Percentiles rank a stretch among this genome's conserved stretches.
Conservation (phyloP, 2,329 filamentous ascomycete genomes). For the Knoxdaviesia proteae region DNA sequence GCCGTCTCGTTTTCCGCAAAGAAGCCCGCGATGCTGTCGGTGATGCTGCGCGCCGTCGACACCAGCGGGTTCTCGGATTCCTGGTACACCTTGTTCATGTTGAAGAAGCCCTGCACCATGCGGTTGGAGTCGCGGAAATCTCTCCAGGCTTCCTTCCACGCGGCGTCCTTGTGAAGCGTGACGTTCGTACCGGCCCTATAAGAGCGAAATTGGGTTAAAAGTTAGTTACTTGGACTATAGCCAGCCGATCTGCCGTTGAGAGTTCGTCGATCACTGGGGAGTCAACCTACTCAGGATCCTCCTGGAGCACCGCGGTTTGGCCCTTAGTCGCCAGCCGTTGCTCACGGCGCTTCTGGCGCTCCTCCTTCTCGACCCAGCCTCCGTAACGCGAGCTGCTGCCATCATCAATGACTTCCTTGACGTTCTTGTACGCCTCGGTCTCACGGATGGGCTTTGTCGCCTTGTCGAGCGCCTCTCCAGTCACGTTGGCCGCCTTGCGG, state of each 20-base stretch:
- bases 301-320: constrained; percentile 37
- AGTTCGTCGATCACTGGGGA: background rate
- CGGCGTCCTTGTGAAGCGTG: constrained; percentile 88
- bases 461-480: constrained; percentile 75
- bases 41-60: constrained; percentile 79
- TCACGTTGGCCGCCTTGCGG: constrained; percentile 65
- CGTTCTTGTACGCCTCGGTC: constrained; percentile 83
- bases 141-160: constrained; percentile 96
- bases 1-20: constrained; percentile 98
- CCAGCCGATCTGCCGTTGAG: background rate
- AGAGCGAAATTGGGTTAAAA: constrained; percentile 1
- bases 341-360: constrained; percentile 63
- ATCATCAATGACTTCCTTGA: constrained; percentile 93
- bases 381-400: constrained; percentile 91
- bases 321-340: constrained; percentile 42
- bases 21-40: constrained; percentile 80
- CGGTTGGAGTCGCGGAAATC: constrained; percentile 83
- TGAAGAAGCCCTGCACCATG: constrained; percentile 73
- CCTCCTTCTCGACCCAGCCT: constrained; percentile 92
- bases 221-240: constrained; percentile 12
- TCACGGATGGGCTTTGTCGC: constrained; percentile 86
- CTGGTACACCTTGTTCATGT: constrained; percentile 69
- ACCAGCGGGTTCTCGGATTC: constrained; percentile 96
- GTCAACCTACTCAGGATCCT: constrained; percentile 64
- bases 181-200: constrained; percentile 77